Base-by-base conservation (phyloP, 2,329 filamentous ascomycete genomes). In the Penicillium sp. region DNA sequence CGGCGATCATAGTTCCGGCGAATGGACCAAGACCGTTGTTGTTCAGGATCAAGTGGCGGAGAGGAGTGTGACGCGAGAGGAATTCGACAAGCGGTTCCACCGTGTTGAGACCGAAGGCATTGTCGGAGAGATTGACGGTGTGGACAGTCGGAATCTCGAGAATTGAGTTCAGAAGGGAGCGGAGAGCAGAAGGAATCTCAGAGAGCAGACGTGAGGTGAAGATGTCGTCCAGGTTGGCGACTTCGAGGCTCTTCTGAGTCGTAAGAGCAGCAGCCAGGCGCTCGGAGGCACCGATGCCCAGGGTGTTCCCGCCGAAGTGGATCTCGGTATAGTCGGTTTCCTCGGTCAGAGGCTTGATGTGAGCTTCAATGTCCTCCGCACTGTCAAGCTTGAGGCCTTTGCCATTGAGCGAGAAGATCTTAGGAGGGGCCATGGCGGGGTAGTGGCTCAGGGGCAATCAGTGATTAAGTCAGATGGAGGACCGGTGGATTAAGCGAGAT, bases 1-100 rank as follows among this genome's bases (percentile, higher is more conserved):
- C 83, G 34, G 91, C 93, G 56, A 98, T 83, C 38, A 93, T 76
- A 31, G 87, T 87, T 42, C 93, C 93, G 7, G 91, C 91, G 47
- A 89, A 84, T 15, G 93, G 93, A 9, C 93, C 93, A 25, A 98
- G 80, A 18, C 93, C 93, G 67, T 98, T 98, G 77, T 98, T 98
- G 77, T 97, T 97, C 43, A 98, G 81, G 69, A 94, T 88, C 18
- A 98, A 80, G 68, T 96, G 90, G 68, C 90, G 89, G 28, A 98
- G 82, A 2, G 93, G 91, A 3, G 86, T 81, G 70, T 97, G 91
- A 43, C 83, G 78, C 39, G 86, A 83, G 47, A 98, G 81, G 72
- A 98, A 98, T 45, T 87, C 86, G 54, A 95, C 87, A 33, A 98
- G 80, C 7, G 91, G 93, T 23, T 87, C 89, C 66, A 94, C 86